These are phyloP conservation scores for Achaetomiella virescens DNA, from an alignment of 495 filamentous ascomycete species.

Conservation along the genomic window DNA sequence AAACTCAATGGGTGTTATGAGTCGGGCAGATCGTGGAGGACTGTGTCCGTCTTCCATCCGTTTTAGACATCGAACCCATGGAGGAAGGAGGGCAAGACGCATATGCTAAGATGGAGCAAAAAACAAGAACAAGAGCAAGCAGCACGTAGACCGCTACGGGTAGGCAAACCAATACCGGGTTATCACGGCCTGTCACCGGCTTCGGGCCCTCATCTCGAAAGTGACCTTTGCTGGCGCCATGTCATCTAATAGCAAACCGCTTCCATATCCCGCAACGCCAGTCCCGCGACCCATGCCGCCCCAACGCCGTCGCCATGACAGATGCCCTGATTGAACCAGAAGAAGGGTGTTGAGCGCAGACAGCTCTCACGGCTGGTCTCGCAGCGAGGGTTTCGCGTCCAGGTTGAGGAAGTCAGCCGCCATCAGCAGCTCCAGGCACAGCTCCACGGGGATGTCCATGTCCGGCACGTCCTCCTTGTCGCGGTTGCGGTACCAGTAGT, in stretches of 20 bases:
- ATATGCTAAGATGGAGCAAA: conserved; percentile 62
- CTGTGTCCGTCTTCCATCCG: conserved; percentile 59
- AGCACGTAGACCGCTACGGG: not conserved
- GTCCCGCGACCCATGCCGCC: not conserved
- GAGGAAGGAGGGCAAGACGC: conserved; percentile 48
- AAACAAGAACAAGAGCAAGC: not conserved
- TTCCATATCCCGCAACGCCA: not conserved
- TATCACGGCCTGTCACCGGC: not conserved
- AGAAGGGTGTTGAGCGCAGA: not conserved
- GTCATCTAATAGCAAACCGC: not conserved
- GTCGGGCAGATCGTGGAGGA: conserved; percentile 47
- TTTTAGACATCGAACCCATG: conserved; percentile 70
- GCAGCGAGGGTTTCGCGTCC: conserved; percentile 22
- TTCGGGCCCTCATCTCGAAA: not conserved
- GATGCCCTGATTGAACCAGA: not conserved
- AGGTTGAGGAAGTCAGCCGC: conserved; percentile 73
- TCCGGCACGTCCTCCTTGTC: conserved; percentile 75
- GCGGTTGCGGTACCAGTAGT: conserved; percentile 78
- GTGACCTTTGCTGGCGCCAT: not conserved
- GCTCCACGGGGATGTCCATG: conserved; percentile 81
- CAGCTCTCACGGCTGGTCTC: not conserved
- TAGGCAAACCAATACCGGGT: not conserved
- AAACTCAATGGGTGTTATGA: conserved; percentile 30
- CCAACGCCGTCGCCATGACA: not conserved
- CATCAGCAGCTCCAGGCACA: conserved; percentile 85